phyloP scores from a whole-genome alignment of 352 stramenopile species.

The Pythium plurisporium region DNA sequence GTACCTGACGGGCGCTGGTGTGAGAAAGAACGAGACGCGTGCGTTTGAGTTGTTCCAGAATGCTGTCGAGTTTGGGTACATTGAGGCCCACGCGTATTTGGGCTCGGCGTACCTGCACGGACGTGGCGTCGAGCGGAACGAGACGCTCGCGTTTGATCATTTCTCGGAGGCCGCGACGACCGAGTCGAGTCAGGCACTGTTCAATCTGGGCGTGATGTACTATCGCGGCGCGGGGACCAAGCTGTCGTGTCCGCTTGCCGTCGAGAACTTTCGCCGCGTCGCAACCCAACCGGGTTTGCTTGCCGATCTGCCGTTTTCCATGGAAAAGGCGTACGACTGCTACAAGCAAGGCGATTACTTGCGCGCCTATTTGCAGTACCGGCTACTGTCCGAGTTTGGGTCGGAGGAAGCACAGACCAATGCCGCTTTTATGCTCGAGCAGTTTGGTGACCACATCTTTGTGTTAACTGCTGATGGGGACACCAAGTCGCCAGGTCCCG shows the following conservation, averaged over 20 bases:
- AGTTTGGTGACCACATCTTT: slow-evolving; percentile 44
- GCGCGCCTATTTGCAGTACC: slow-evolving; percentile 67
- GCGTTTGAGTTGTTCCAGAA: slow-evolving; percentile 60
- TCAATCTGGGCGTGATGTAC: slow-evolving; percentile 77
- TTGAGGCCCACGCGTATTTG: slow-evolving; percentile 67
- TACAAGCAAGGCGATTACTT: slow-evolving; percentile 58
- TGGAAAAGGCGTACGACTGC: slow-evolving; percentile 61
- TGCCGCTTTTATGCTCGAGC: slow-evolving; percentile 68
- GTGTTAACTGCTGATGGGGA: neutral
- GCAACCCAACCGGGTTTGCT: slow-evolving; percentile 51
- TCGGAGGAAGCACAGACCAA: slow-evolving; percentile 65
- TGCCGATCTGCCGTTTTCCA: slow-evolving; percentile 51
- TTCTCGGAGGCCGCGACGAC: slow-evolving; percentile 49
- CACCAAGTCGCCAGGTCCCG: neutral
- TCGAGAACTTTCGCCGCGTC: slow-evolving; percentile 60
- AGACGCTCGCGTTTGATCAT: slow-evolving; percentile 48
- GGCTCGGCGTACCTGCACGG: slow-evolving; percentile 63
- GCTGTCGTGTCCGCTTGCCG: slow-evolving; percentile 35
- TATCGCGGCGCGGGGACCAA: slow-evolving; percentile 52
- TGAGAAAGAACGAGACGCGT: slow-evolving; percentile 53
- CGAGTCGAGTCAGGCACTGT: slow-evolving; percentile 49
- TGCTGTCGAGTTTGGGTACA: slow-evolving; percentile 48
- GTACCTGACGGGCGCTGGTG: slow-evolving; percentile 48
- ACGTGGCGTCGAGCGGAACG: slow-evolving; percentile 42
- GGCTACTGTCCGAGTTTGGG: slow-evolving; percentile 53